Evolutionary conservation across 2,329 filamentous ascomycete genomes (phyloP), one percentile per base, ranked within the genome.

Genomic region (Ophiostoma montium): DNA sequence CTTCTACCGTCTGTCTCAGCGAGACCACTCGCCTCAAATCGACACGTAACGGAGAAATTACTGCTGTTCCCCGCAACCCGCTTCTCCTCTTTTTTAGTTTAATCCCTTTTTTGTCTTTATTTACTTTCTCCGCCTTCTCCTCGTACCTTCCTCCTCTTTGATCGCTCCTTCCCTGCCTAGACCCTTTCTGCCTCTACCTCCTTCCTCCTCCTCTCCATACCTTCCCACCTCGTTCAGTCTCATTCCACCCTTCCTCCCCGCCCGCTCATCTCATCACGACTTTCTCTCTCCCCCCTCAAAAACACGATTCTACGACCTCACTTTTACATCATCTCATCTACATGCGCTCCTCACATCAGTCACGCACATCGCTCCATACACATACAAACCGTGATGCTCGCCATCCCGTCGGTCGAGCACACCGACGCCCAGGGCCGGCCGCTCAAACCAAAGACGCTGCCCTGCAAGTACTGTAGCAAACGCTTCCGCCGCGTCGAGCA

Each of bases 401-500:
- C 73, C 46, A 63, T 72, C 53, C 70, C 71, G 58, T 69, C 73
- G 54, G 68, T 75, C 60, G 73, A 77, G 39, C 73, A 75, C 55
- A 67, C 23, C 21, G 42, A 65, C 54, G 67, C 66, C 50, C 74
- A 78, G 57, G 63, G 63, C 58, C 71, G 72, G 57, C 70, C 74
- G 55, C 73, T 75, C 60, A 78, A 79, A 57, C 75, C 76, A 56
- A 78, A 79, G 64, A 75, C 73, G 46, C 62, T 79, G 53, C 76
- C 75, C 50, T 80, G 76, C 68, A 75, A 75, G 58, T 79, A 76
- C 58, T 80, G 76, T 62, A 75, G 70, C 63, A 79, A 79, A 59
- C 69, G 71, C 53, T 80, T 80, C 62, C 78, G 76, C 61, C 75
- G 76, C 57, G 75, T 80, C 56, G 76, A 80, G 62, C 76, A 80